Conservation (phyloP, 441 rosid genomes). For the Aleurites moluccanus region DNA sequence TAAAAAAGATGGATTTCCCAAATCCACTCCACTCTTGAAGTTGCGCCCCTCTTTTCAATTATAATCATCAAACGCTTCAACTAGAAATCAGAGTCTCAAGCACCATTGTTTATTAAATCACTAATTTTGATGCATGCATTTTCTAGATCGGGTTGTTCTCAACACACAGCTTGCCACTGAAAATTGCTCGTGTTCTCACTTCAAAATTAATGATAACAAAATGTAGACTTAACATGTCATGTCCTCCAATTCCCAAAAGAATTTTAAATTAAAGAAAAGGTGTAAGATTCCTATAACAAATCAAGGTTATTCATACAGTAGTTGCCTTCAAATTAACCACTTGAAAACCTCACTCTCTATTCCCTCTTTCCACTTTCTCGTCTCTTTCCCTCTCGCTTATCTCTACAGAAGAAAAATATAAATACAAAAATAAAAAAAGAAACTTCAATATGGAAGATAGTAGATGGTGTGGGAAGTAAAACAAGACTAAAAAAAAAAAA, state of each 20-base stretch:
- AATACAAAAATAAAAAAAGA: too few relatives aligned
- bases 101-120: background rate
- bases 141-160: background rate
- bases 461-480: too few relatives aligned
- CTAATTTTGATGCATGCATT: background rate
- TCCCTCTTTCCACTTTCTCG: too few relatives aligned
- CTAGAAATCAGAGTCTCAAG: background rate
- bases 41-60: background rate
- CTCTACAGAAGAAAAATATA: too few relatives aligned
- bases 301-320: background rate
- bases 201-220: background rate
- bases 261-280: background rate
- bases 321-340: too few relatives aligned
- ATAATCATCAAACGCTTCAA: background rate
- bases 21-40: background rate
- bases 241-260: background rate
- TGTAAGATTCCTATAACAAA: background rate
- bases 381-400: too few relatives aligned
- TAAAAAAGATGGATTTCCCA: background rate
- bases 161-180: background rate
- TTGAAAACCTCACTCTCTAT: background rate
- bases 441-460: too few relatives aligned
- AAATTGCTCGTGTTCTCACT: background rate
- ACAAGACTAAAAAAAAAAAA: too few relatives aligned
- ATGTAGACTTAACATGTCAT: background rate